Base-by-base conservation (phyloP, 768 basidiomycete genomes). In the Asterophora lycoperdoides region DNA sequence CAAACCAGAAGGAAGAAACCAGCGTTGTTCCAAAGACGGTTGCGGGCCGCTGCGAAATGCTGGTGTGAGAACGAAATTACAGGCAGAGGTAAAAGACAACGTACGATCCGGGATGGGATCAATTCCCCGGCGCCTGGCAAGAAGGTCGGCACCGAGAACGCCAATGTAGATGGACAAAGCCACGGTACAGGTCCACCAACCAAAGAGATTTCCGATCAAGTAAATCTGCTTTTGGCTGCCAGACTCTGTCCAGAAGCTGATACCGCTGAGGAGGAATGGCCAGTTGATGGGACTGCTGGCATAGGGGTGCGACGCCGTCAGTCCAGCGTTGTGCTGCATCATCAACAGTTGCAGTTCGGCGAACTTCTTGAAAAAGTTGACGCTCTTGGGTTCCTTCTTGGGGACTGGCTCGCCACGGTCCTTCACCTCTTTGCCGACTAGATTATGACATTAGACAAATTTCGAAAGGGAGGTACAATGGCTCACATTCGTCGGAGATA, bases 251-350 rank as follows among this genome's bases (percentile, higher is more conserved):
- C 96, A 99, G 78, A 98, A 98, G 63, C 92, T 94, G 71, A 99
- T 98, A 41, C 96, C 96, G 54, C 76, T 91, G 23, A 97, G 69
- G 33, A 93, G 79, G 83, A 98, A 98, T 5, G 96, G 96, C 96
- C 96, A 99, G 64, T 95, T 93, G 68, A 97, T 85, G 5, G 96
- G 93, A n/a, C 77, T 77, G 51, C 89, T 90, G 3, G 96, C 93
- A 64, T 99, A 99, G 35, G 96, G 96, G 64, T 99, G 96, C 4
- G 88, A 89, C n/a, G 93, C 89, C 19, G 93, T 95, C 55, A 99
- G 75, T 17, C 93, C 96, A n/a, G 96, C 94, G 60, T 99, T 99
- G 73, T 99, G 96, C 63, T 96, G 93, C 56, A 98, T 70, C 95
- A 98, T 98, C 48, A 95, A 72, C 37, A 95, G 69, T 61, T 99